Conservation (phyloP, 2,329 filamentous ascomycete genomes). For the Fusarium neocosmosporiellum region DNA sequence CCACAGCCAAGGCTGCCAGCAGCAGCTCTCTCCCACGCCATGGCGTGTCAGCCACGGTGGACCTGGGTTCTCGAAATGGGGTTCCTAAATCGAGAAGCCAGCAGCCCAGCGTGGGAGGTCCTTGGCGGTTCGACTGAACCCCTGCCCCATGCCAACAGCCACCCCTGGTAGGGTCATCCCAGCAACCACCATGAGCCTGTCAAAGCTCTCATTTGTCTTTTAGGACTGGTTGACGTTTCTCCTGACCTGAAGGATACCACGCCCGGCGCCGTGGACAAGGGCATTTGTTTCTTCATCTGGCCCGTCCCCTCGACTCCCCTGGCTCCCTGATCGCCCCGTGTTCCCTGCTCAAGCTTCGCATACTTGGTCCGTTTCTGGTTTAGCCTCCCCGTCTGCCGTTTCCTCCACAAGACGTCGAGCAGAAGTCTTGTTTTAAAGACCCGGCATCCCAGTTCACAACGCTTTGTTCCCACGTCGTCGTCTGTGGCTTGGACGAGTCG, state of each 20-base stretch:
- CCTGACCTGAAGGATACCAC: constrained; percentile 39
- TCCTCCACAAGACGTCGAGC: constrained; percentile 41
- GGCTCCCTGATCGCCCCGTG: constrained; percentile 45
- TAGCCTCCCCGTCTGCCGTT: constrained; percentile 46
- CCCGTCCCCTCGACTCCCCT: constrained; percentile 34
- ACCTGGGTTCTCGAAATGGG: constrained; percentile 36
- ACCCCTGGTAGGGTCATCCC: constrained; percentile 42
- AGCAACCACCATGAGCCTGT: constrained; percentile 43
- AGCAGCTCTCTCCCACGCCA: constrained; percentile 25
- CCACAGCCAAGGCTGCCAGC: constrained; percentile 26
- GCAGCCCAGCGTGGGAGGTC: constrained; percentile 36
- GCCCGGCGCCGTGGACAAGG: constrained; percentile 36
- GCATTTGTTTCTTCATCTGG: constrained; percentile 45
- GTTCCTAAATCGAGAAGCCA: constrained; percentile 42
- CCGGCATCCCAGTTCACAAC: constrained; percentile 37
- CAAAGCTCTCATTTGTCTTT: constrained; percentile 38
- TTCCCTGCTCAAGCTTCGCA: constrained; percentile 47
- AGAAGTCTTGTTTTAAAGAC: constrained; percentile 37
- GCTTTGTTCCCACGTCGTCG: constrained; percentile 40
- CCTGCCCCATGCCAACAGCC: constrained; percentile 40
- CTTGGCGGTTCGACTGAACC: constrained; percentile 41
- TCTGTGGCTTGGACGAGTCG: constrained; percentile 43
- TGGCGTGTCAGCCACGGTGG: constrained; percentile 34
- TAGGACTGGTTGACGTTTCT: constrained; percentile 43
- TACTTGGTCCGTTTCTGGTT: constrained; percentile 42